phyloP scores from a whole-genome alignment of 352 stramenopile genomes.

The Pythium coloratum region DNA sequence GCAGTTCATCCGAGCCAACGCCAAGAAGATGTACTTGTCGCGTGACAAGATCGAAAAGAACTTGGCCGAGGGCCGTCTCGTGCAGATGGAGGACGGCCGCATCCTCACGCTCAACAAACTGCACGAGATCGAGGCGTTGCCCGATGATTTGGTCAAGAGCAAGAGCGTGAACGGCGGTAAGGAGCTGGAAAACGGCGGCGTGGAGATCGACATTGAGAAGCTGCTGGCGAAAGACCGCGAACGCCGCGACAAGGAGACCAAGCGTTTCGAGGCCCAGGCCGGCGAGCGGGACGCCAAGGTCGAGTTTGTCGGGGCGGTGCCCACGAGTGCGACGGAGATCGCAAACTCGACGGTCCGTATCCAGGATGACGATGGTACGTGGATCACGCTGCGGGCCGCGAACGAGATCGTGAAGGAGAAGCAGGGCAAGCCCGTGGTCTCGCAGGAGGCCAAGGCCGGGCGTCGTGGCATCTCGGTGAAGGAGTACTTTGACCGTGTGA shows the following conservation, averaged over 20 bases:
- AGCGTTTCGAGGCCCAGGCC: conserved; percentile 30
- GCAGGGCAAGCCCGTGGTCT: conserved; percentile 61
- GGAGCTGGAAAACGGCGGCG: conserved; percentile 26
- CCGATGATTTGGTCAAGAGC: conserved; percentile 65
- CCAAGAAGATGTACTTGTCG: conserved; percentile 86
- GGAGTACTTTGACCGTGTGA: conserved; percentile 87
- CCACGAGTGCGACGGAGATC: conserved; percentile 66
- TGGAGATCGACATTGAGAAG: conserved; percentile 78
- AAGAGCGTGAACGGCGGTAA: conserved; percentile 39
- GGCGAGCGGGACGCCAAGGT: conserved; percentile 45
- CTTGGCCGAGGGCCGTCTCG: conserved; percentile 69
- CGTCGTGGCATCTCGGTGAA: conserved; percentile 84
- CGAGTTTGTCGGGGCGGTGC: conserved; percentile 53
- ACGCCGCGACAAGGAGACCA: conserved; percentile 46
- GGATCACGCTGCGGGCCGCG: conserved; percentile 77
- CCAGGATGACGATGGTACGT: conserved; percentile 81
- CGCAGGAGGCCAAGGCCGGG: conserved; percentile 63
- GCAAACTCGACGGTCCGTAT: conserved; percentile 79
- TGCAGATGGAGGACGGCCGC: conserved; percentile 66
- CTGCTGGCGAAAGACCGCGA: conserved; percentile 73
- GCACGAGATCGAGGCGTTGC: conserved; percentile 77
- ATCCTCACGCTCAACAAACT: conserved; percentile 88
- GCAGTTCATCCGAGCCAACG: conserved; percentile 82
- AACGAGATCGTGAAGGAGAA: conserved; percentile 82
- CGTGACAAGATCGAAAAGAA: conserved; percentile 84